These are phyloP conservation scores for Limonium bicolor DNA, from an alignment of 148 eudicot genomes.

Conservation along the genomic window DNA sequence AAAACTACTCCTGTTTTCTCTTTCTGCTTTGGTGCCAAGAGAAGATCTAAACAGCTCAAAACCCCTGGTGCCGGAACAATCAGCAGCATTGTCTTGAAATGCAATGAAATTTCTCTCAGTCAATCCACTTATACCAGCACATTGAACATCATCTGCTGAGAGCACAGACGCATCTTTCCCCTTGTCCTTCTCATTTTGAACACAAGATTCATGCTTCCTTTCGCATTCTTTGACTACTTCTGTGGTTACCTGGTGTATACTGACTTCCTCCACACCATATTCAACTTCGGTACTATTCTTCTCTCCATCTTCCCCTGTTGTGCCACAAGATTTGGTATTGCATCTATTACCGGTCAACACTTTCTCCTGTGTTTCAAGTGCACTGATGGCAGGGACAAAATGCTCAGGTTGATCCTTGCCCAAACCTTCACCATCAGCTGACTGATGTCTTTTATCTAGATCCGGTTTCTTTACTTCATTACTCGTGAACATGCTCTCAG, in stretches of 20 bases:
- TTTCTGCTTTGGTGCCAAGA: slow-evolving; percentile 44
- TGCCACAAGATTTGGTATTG: slow-evolving; percentile 8
- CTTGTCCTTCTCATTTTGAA: slow-evolving; percentile 45
- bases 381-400: slow-evolving; percentile 9
- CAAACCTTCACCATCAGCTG: slow-evolving; percentile 8
- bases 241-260: slow-evolving; percentile 18
- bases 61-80: slow-evolving; percentile 68
- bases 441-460: slow-evolving; percentile 9
- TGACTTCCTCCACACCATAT: slow-evolving; percentile 15
- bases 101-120: slow-evolving; percentile 28
- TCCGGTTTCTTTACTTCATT: slow-evolving; percentile 14
- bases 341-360: slow-evolving; percentile 14
- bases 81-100: slow-evolving; percentile 34
- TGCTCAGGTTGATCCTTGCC: slow-evolving; percentile 12
- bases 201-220: slow-evolving; percentile 18
- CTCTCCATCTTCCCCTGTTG: slow-evolving; percentile 11
- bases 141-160: slow-evolving; percentile 19
- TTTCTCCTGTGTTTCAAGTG: slow-evolving; percentile 13
- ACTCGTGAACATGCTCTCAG: slow-evolving; percentile 12
- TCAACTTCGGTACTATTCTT: slow-evolving; percentile 16
- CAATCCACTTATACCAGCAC: slow-evolving; percentile 20
- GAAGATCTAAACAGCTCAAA: slow-evolving; percentile 54
- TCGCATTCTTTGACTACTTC: slow-evolving; percentile 11
- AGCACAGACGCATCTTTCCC: slow-evolving; percentile 57
- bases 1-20: slow-evolving; percentile 14